A percentile compares a stretch with the other conserved stretches of the same genome.
Conservation (phyloP, 2,329 filamentous ascomycete species). For the Trichoderma aggressivum region DNA sequence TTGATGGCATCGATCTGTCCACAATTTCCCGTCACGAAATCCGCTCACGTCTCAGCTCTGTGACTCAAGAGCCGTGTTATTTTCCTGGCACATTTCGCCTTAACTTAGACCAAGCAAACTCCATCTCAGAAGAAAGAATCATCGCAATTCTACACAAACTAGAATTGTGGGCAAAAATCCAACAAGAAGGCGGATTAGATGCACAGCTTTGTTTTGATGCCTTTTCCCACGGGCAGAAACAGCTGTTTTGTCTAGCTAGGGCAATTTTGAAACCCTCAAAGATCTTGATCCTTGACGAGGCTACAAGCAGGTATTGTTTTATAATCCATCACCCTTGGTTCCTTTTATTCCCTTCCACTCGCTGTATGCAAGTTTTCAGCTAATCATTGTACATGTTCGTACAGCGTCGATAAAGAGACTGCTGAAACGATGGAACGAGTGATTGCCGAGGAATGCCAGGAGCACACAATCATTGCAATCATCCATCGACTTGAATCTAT, state of each 20-base stretch:
- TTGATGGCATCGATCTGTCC: background rate
- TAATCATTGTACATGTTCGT: background rate
- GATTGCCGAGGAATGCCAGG: background rate
- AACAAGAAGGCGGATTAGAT: background rate
- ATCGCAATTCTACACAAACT: background rate
- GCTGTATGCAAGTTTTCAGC: background rate
- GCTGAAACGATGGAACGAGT: background rate
- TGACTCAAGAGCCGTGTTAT: background rate
- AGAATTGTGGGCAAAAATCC: background rate
- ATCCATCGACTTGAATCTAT: background rate
- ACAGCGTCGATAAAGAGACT: background rate
- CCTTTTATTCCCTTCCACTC: background rate
- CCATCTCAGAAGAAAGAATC: background rate
- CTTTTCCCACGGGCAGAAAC: background rate
- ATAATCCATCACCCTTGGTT: background rate
- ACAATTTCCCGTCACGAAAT: background rate
- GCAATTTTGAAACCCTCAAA: background rate
- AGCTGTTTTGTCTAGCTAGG: background rate
- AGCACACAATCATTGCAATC: background rate
- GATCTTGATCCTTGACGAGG: background rate
- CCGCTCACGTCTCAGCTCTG: background rate
- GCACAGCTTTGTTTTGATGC: background rate
- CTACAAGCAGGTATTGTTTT: background rate
- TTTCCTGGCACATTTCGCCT: background rate
- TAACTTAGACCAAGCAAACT: background rate